Base-by-base conservation (phyloP, 2,329 filamentous ascomycete species). In the Atkinsonella texensis region DNA sequence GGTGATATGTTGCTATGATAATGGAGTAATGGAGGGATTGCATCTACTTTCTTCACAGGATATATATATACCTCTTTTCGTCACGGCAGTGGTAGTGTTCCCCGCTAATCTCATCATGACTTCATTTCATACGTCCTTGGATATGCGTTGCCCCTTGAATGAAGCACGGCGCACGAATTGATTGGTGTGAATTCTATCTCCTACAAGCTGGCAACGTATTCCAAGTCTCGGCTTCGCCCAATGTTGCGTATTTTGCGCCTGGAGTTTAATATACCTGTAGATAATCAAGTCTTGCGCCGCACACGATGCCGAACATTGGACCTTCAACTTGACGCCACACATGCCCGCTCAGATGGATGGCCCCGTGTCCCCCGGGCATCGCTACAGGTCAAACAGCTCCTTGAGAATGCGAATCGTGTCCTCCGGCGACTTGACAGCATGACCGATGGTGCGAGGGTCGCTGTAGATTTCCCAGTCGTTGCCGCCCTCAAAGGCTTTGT, bases 381-480 rank as follows among this genome's bases (percentile, higher is more conserved):
- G 8, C 49, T 65, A 86, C 54, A 89, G 68, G 55, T 79, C 73
- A 64, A 97, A 95, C 49, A 93, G 60, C 74, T 93, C 82, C 76
- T 84, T 91, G 62, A 98, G 64, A 68, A 88, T 76, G 60, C 72
- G 78, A 62, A 86, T 81, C 45, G 90, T 96, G 63, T 97, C 89
- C 52, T 89, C 84, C 7, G 91, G 91, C 42, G 77, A 79, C 58
- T 75, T 81, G 58, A 97, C 93, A 28, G 83, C 75, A 71, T 98
- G 93, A 2, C 93, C 93, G 54, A 85, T 83, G 38, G 87, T 94
- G 63, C 91, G 78, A 51, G 77, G 64, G 66, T 97, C 91, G 58
- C 72, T 75, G 70, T 85, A 97, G 65, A 98, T 96, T 74, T 97
- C 91, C 66, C 84, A 91, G 71, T 98, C 93, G 68, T 97, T 98